These are phyloP conservation scores for Candida verbasci DNA, from an alignment of 805 yeast genomes.

Conservation along the genomic window DNA sequence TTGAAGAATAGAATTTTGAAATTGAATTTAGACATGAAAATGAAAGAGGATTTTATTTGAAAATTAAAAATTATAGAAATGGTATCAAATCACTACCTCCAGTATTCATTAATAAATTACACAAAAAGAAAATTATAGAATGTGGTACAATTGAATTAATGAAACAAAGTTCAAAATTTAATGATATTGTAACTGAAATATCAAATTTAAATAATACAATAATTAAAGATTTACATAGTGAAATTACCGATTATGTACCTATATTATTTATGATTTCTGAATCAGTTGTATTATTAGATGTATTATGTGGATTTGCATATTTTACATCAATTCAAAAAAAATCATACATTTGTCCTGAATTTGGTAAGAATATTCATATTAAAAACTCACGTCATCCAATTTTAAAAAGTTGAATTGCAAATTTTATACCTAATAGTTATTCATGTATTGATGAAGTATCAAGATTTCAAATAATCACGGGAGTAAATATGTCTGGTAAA, in stretches of 20 bases:
- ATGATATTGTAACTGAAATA: constrained; percentile 39
- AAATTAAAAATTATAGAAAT: constrained; percentile 1
- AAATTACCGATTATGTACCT: constrained; percentile 4
- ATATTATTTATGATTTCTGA: constrained; percentile 10
- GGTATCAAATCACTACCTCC: background rate
- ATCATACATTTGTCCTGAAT: constrained; percentile 28
- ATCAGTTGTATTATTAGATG: constrained; percentile 24
- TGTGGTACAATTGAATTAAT: constrained; percentile 9
- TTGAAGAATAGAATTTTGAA: constrained; percentile 1
- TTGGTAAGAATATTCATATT: constrained; percentile 25
- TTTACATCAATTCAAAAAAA: constrained; percentile 13
- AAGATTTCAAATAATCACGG: constrained; percentile 48
- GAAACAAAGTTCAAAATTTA: constrained; percentile 30
- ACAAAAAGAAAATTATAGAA: constrained; percentile 8
- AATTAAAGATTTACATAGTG: constrained; percentile 17
- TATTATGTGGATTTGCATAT: constrained; percentile 26
- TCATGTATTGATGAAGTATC: constrained; percentile 29
- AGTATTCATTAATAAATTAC: constrained; percentile 6
- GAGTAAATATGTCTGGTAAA: constrained; percentile 63
- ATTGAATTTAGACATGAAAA: constrained; percentile 6
- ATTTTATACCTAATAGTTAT: constrained; percentile 37
- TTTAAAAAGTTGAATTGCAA: constrained; percentile 20
- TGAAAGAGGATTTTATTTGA: constrained; percentile 8
- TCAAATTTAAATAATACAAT: constrained; percentile 37
- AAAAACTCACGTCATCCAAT: constrained; percentile 41